A percentile compares a stretch with the other conserved stretches of the same genome.
phyloP scores from a whole-genome alignment of 2,329 filamentous ascomycete genomes.

The Fusarium sp. region DNA sequence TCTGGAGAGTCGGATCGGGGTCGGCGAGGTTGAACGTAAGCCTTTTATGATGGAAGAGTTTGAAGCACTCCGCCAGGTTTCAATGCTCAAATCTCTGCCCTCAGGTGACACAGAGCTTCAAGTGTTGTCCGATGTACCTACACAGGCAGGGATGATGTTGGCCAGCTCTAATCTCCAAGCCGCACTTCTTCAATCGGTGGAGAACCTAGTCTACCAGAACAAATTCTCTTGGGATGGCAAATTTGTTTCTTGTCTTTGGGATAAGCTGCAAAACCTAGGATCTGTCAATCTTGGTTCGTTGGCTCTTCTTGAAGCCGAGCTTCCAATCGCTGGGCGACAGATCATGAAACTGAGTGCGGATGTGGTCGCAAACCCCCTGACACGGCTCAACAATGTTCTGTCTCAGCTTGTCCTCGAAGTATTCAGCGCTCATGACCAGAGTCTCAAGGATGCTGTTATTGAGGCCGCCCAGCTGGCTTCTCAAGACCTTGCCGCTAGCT shows the following conservation, averaged over 20 bases:
- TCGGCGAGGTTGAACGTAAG: constrained; percentile 51
- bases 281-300: constrained; percentile 68
- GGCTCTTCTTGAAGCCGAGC: constrained; percentile 70
- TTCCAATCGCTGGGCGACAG: constrained; percentile 68
- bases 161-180: constrained; percentile 49
- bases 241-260: constrained; percentile 59
- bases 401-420: constrained; percentile 56
- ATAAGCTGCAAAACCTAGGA: constrained; percentile 61
- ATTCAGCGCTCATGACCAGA: constrained; percentile 51
- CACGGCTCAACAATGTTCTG: constrained; percentile 59
- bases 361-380: constrained; percentile 60
- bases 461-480: constrained; percentile 40
- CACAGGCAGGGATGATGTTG: constrained; percentile 47
- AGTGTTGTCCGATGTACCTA: constrained; percentile 57
- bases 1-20: constrained; percentile 58
- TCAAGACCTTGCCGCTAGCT: not conserved
- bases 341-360: constrained; percentile 60
- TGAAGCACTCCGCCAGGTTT: constrained; percentile 64
- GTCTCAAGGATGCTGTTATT: constrained; percentile 43
- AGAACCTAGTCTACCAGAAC: constrained; percentile 55
- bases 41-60: constrained; percentile 66
- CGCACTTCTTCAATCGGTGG: constrained; percentile 57
- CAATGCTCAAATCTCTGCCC: constrained; percentile 51
- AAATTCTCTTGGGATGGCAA: constrained; percentile 54
- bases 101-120: constrained; percentile 49